A percentile compares a stretch with the other conserved stretches of the same genome.
Evolutionary conservation across 306 rosid species (phyloP).

Genomic region (Dalbergia cochinchinensis): DNA sequence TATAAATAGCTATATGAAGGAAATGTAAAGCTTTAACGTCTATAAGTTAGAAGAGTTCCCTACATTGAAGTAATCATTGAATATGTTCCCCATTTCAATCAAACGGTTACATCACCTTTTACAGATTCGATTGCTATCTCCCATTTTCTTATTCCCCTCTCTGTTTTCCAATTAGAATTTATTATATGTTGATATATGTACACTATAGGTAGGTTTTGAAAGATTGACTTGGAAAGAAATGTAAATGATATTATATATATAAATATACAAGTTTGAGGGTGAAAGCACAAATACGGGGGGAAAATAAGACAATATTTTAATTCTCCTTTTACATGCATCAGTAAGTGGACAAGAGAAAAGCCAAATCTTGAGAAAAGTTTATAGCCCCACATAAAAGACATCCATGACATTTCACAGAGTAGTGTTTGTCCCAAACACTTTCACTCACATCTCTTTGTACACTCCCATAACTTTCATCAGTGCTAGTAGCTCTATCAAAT

Average conservation of each 20-base stretch:
- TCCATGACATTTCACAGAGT: constrained; percentile 28
- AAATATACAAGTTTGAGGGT: no score
- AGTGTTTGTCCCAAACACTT: not conserved
- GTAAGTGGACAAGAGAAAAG: constrained; percentile 44
- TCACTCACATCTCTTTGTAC: not conserved
- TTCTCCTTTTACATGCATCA: constrained; percentile 33
- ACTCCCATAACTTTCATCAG: not conserved
- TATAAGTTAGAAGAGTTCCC: constrained; percentile 26
- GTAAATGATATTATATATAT: no score
- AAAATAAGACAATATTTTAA: not conserved
- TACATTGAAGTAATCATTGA: not conserved
- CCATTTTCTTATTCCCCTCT: no score
- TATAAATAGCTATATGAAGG: constrained; percentile 18
- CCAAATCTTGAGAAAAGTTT: constrained; percentile 43
- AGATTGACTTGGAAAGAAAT: no score
- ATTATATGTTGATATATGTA: no score
- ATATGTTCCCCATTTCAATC: constrained; percentile 21
- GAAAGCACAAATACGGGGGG: not conserved
- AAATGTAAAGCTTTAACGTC: constrained; percentile 30
- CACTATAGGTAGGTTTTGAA: no score
- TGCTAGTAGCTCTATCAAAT: not conserved
- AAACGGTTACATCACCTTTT: constrained; percentile 3
- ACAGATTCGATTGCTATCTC: no score
- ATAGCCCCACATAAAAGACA: constrained; percentile 28
- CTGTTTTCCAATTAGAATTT: no score